Evolutionary conservation across 345 rosid species (phyloP), one percentile per base, ranked within the genome.

Genomic region (Arabidopsis thaliana): DNA sequence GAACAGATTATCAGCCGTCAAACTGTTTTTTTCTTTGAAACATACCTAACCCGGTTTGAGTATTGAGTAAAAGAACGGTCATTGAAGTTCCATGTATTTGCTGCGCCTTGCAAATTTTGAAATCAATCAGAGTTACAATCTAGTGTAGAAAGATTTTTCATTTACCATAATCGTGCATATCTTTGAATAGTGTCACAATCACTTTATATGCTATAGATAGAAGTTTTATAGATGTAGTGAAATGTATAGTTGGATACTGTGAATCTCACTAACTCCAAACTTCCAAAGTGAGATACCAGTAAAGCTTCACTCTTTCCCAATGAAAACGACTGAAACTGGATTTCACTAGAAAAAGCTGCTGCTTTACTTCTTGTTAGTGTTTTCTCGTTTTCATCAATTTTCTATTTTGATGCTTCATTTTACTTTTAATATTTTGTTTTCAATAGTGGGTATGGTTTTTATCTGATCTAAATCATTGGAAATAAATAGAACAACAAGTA

Each of bases 241-340:
- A 23, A 53, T 28, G 69, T 46, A 46, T 25, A 40, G 51, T 38
- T 61, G 52, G 41, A 63, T 6, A 34, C 16, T 13, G 22, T 63
- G 3, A 40, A 64, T 63, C 46, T 50, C 53, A 60, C 62, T 33
- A 4, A 62, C 56, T 60, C 50, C 79, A 59, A 57, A 25, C 12
- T 7, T 49, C 53, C 4, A 49, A 49, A 49, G 53, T 75, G 62
- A 30, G 22, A 24, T 20, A 58, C 59, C 28, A 40, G 22, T 67
- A 59, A 75, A 51, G 48, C 34, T 51, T 5, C 30, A 25, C 59
- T 30, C 73, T 59, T 49, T 75, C 53, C 9, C 28, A 20, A 40
- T 6, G 79, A 67, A 75, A 75, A 59, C 46, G 73, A 67, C 55
- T 1, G n/a, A 14, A 73, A 28, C 8, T 59, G 32, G 48, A 60